These are phyloP conservation scores for Chionographis japonica DNA, from an alignment of 106 monocot genomes.

Conservation along the genomic window DNA sequence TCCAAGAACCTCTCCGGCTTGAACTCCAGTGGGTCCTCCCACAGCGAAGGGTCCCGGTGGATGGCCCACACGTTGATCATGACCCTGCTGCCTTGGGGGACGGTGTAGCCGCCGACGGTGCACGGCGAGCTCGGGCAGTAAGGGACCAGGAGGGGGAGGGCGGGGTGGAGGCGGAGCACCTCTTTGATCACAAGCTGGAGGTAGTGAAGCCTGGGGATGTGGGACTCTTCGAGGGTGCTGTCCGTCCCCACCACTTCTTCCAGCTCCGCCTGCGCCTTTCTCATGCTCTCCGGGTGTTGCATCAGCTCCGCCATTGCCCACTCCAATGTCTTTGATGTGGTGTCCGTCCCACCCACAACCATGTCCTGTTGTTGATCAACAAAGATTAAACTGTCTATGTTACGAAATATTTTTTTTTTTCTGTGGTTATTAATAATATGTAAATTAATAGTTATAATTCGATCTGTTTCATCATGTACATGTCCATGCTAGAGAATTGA, in stretches of 20 bases:
- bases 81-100: conserved; percentile 11
- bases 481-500: too few species aligned
- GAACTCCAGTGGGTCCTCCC: conserved; percentile 30
- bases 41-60: conserved; percentile 10
- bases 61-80: conserved; percentile 31
- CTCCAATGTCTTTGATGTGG: conserved; percentile 15
- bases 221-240: conserved; percentile 13
- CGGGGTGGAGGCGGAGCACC: conserved; percentile 22
- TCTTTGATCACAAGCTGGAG: conserved; percentile 11
- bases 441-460: too few species aligned
- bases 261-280: conserved; percentile 8
- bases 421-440: too few species aligned
- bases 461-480: too few species aligned
- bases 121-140: conserved; percentile 8
- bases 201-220: conserved; percentile 12
- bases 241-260: conserved; percentile 20
- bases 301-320: conserved; percentile 24
- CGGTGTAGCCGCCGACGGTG: conserved; percentile 15
- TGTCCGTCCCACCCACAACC: conserved; percentile 17
- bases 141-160: conserved; percentile 20
- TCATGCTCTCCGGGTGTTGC: not conserved
- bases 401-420: too few species aligned
- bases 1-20: conserved; percentile 24
- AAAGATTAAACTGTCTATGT: too few species aligned
- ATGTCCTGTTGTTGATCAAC: conserved; percentile 23